These are phyloP conservation scores for Yarrowia hollandica DNA, from an alignment of 805 yeast species.

Conservation along the genomic window DNA sequence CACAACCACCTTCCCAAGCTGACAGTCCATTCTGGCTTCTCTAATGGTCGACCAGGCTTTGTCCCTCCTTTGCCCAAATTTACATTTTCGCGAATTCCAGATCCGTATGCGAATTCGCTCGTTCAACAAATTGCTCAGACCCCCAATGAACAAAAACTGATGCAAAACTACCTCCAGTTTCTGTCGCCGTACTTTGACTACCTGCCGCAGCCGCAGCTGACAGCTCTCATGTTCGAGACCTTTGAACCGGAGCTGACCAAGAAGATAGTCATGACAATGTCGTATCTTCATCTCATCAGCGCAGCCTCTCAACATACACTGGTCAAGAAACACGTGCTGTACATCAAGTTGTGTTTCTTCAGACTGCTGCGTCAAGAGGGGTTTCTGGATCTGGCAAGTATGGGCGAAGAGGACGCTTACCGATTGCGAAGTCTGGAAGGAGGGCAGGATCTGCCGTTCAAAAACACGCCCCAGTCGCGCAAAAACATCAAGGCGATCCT, in stretches of 20 bases:
- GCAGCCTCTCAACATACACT: constrained; percentile 15
- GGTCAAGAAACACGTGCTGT: constrained; percentile 20
- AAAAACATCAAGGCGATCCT: constrained; percentile 21
- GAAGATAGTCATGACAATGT: constrained; percentile 25
- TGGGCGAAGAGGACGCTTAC: constrained; percentile 9
- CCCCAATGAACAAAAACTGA: neutral
- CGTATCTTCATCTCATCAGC: constrained; percentile 19
- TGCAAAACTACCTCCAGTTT: constrained; percentile 24
- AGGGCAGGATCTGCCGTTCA: neutral
- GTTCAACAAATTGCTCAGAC: constrained; percentile 16
- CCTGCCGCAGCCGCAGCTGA: constrained; percentile 24
- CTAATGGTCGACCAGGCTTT: neutral
- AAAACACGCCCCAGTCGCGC: neutral
- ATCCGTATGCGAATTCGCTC: constrained; percentile 1
- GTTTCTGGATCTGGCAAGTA: neutral
- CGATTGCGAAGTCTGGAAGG: neutral
- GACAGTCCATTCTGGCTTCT: neutral
- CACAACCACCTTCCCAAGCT: neutral
- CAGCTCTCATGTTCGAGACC: constrained; percentile 16
- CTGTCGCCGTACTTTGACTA: constrained; percentile 26
- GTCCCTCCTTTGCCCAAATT: too few species aligned
- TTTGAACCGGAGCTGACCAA: constrained; percentile 26
- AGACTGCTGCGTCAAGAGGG: constrained; percentile 12
- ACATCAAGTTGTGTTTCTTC: constrained; percentile 23
- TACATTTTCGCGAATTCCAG: neutral